Evolutionary conservation across 257 asterid genomes (phyloP).

Genomic region (Solanum okadae): DNA sequence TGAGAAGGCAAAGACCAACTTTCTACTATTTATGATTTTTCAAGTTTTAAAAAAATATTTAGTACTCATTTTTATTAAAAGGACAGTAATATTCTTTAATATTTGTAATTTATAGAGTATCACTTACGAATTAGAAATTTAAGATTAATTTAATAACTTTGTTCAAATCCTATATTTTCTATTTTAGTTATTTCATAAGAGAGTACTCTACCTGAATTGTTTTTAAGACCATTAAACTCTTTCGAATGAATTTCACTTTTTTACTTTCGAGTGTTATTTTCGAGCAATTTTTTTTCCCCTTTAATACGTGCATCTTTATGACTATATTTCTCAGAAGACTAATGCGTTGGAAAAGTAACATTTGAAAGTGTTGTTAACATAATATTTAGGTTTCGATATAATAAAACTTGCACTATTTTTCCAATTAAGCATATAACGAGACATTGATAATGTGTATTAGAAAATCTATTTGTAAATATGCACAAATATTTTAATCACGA

Average conservation of each 20-base stretch:
- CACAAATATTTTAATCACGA: neutral
- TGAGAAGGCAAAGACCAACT: neutral
- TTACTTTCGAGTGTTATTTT: too few relatives aligned
- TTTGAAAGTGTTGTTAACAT: neutral
- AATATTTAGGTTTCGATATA: neutral
- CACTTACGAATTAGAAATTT: neutral
- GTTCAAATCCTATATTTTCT: too few relatives aligned
- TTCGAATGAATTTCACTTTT: neutral
- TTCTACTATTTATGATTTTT: too few relatives aligned
- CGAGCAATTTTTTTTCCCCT: accelerated
- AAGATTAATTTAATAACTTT: neutral
- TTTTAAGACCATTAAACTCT: neutral
- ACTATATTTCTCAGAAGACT: neutral
- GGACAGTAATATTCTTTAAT: neutral
- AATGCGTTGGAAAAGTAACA: neutral
- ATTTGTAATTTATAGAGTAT: neutral
- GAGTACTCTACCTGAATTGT: too few relatives aligned
- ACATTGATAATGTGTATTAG: neutral
- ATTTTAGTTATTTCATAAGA: too few relatives aligned
- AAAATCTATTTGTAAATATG: neutral
- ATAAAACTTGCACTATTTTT: neutral
- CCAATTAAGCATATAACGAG: neutral
- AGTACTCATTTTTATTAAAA: neutral
- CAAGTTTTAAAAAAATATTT: too few relatives aligned
- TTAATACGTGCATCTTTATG: neutral